phyloP scores from a whole-genome alignment of 2,329 filamentous ascomycete species.

The Aureobasidium zeae region DNA sequence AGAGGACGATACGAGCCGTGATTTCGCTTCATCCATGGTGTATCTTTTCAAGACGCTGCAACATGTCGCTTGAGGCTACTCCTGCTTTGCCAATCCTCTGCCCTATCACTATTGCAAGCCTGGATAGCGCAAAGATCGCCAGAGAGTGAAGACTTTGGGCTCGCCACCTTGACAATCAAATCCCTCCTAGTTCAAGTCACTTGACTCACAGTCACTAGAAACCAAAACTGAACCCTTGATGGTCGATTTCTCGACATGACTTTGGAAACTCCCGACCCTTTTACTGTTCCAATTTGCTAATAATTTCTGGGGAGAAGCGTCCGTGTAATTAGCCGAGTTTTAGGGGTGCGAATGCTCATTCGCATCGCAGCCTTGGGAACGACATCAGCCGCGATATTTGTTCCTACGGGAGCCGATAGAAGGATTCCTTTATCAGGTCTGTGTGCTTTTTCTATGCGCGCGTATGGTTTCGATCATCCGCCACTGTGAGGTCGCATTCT shows the following conservation, averaged over 20 bases:
- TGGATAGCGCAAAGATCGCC: neutral
- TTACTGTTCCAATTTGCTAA: conserved; percentile 12
- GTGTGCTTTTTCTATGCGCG: conserved; percentile 14
- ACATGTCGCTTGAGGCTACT: conserved; percentile 1
- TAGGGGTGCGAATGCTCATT: too few species aligned
- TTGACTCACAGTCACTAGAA: neutral
- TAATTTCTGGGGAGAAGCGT: conserved; percentile 4
- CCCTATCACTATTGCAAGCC: conserved; percentile 1
- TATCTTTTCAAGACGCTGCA: too few species aligned
- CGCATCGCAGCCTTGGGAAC: too few species aligned
- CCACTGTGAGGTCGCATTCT: conserved; percentile 12
- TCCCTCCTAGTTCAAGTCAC: too few species aligned
- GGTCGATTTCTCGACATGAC: too few species aligned
- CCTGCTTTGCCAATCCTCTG: neutral
- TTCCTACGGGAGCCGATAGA: neutral
- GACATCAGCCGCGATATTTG: too few species aligned
- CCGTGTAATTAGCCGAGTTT: conserved; percentile 10
- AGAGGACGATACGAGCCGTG: neutral
- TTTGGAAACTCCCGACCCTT: neutral
- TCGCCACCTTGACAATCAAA: too few species aligned
- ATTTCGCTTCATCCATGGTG: conserved; percentile 1
- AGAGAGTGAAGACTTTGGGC: neutral
- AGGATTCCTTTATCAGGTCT: neutral
- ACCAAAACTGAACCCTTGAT: neutral
- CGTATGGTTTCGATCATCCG: conserved; percentile 2